Evolutionary conservation across 2,329 filamentous ascomycete genomes (phyloP), one percentile per base, ranked within the genome.

Genomic region (Penicillium crustosum): DNA sequence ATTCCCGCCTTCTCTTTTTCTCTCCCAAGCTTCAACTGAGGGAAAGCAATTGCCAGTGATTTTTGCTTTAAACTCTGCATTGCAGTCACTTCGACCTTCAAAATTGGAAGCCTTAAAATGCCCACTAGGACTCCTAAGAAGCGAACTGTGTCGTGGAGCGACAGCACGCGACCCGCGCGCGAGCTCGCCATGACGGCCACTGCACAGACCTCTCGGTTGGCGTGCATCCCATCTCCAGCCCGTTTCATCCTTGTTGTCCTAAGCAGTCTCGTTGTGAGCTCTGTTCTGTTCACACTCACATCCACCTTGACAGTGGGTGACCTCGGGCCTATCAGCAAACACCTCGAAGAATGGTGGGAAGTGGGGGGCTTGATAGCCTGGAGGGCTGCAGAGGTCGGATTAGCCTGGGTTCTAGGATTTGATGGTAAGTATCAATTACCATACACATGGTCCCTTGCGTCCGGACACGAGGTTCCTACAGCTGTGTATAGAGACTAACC

Each of bases 401-500:
- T 93, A 47, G 88, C 85, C 47, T 96, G 91, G 91, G 84, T 83
- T 66, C 80, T 86, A 43, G 82, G 86, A 61, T 90, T 89, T 71
- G 91, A 95, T 73, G 72, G 78, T 80, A 61, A 60, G 73, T 64
- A 33, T 21, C 13, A 8, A 17, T 12, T 38, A 9, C 6, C n/a
- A 15, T 43, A 45, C 3, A n/a, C 19, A 31, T 33, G 9, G 23
- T 17, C 19, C 33, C 12, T 43, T 53, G 23, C 21, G 31, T 23
- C n/a, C 4, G 12, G n/a, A 23, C 38, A 23, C 12, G 19, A 19
- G 17, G 23, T 13, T 44, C n/a, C 47, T 45, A 25, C 31, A 25
- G 25, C 27, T 23, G 25, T 29, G 4, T 10, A 42, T 13, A 53
- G 17, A 27, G 7, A n/a, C 57, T 62, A 52, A 62, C 25, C n/a